Evolutionary conservation across 192 early-diverging fungal genomes (phyloP).

Genomic region (Coemansia sp.): DNA sequence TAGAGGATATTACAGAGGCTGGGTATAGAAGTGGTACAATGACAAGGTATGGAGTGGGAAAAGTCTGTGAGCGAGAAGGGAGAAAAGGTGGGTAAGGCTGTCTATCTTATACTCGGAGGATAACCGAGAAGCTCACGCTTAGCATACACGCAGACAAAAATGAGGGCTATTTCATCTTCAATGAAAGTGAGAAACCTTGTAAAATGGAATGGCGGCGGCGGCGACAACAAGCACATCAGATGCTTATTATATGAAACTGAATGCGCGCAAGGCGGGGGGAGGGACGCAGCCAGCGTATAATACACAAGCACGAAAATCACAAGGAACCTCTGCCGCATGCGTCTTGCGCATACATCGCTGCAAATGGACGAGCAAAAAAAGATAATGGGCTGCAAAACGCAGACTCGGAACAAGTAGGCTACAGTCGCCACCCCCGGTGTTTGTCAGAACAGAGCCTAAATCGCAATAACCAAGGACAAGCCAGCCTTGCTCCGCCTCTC

Average conservation of each 20-base stretch:
- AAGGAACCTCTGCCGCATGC: constrained; percentile 17
- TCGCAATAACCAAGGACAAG: constrained; percentile 2
- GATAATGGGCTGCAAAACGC: constrained; percentile 3
- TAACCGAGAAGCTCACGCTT: constrained; percentile 13
- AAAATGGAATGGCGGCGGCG: constrained; percentile 23
- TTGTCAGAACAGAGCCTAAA: background rate
- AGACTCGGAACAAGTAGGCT: constrained; percentile 3
- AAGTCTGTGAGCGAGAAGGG: background rate
- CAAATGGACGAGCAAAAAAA: background rate
- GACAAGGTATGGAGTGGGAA: constrained; percentile 1
- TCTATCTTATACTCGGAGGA: constrained; percentile 14
- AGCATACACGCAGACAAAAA: constrained; percentile 8
- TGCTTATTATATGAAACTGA: constrained; percentile 52
- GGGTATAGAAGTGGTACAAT: constrained; percentile 1
- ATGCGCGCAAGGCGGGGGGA: constrained; percentile 44
- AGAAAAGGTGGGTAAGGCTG: constrained; percentile 8
- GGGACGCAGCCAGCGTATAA: constrained; percentile 18
- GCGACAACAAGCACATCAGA: constrained; percentile 26
- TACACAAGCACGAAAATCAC: constrained; percentile 45
- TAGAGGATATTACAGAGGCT: background rate
- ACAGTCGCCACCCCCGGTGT: constrained; percentile 1
- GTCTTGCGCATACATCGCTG: constrained; percentile 8
- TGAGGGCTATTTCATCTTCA: constrained; percentile 14
- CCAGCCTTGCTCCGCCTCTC: background rate
- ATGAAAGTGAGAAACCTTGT: constrained; percentile 22